Evolutionary conservation across 768 basidiomycete species (phyloP).

Genomic region (Psilocybe sp.): DNA sequence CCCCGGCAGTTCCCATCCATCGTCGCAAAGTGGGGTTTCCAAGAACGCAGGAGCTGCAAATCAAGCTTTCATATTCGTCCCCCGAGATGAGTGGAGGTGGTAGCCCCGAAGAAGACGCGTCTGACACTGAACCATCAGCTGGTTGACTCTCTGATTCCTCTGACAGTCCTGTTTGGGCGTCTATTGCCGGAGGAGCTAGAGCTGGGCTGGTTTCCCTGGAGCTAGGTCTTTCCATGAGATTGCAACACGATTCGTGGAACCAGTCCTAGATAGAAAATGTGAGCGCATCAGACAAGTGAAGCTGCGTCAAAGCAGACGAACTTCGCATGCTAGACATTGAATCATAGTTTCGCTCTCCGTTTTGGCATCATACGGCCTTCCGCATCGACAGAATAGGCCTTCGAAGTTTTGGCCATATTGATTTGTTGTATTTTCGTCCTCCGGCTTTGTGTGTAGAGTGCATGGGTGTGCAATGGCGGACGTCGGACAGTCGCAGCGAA

Average conservation of each 20-base stretch:
- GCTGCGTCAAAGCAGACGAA: slow-evolving; percentile 31
- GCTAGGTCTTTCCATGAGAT: slow-evolving; percentile 64
- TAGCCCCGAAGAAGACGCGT: slow-evolving; percentile 60
- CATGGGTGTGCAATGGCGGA: slow-evolving; percentile 56
- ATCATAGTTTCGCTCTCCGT: slow-evolving; percentile 84
- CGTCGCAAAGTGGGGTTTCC: slow-evolving; percentile 49
- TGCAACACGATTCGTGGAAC: slow-evolving; percentile 89
- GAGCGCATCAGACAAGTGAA: neutral
- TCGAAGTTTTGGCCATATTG: slow-evolving; percentile 73
- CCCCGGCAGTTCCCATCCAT: slow-evolving; percentile 68
- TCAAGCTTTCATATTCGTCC: slow-evolving; percentile 70
- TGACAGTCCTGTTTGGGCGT: neutral
- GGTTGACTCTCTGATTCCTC: slow-evolving; percentile 10
- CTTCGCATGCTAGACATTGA: slow-evolving; percentile 84
- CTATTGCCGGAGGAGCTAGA: neutral
- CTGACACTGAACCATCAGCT: slow-evolving; percentile 53
- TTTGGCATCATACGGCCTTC: slow-evolving; percentile 65
- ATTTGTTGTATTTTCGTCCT: slow-evolving; percentile 59
- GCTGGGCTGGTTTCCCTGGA: slow-evolving; percentile 42
- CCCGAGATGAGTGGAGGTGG: slow-evolving; percentile 68
- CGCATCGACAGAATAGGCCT: slow-evolving; percentile 73
- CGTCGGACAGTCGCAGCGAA: slow-evolving; percentile 87
- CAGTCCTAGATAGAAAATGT: slow-evolving; percentile 56
- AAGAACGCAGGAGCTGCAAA: slow-evolving; percentile 70
- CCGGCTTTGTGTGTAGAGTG: slow-evolving; percentile 51